A percentile compares a stretch with the other conserved stretches of the same genome.
These are phyloP conservation scores for Xylariaceae sp. DNA, from an alignment of 2,329 filamentous ascomycete genomes.

Conservation along the genomic window DNA sequence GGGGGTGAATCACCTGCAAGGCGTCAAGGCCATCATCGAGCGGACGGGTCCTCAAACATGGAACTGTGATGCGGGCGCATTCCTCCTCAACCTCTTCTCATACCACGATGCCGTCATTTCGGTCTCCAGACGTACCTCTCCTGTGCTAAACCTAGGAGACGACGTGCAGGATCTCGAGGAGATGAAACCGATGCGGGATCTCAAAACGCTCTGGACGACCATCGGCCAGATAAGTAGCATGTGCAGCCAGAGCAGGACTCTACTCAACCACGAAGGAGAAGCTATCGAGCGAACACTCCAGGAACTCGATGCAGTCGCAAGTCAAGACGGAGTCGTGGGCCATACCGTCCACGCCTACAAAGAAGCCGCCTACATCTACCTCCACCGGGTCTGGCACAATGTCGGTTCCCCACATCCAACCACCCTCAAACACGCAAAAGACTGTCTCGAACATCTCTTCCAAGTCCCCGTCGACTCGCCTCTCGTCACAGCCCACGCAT, in stretches of 20 bases:
- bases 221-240: constrained; percentile 17
- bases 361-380: constrained; percentile 32
- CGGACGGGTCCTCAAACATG: constrained; percentile 15
- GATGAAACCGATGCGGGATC: constrained; percentile 4
- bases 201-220: constrained; percentile 10
- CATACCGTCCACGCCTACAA: constrained; percentile 31
- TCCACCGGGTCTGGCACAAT: constrained; percentile 30
- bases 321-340: constrained; percentile 17
- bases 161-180: constrained; percentile 20
- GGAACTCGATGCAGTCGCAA: not conserved
- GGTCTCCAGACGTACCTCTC: constrained; percentile 26
- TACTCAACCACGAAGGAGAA: constrained; percentile 11
- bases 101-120: constrained; percentile 32
- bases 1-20: constrained; percentile 29
- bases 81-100: constrained; percentile 30
- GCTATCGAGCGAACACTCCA: constrained; percentile 5
- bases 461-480: constrained; percentile 27
- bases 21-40: constrained; percentile 31
- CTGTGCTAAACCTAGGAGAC: constrained; percentile 21
- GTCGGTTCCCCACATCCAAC: constrained; percentile 21
- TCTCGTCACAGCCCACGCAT: constrained; percentile 30
- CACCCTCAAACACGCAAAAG: constrained; percentile 22
- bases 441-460: constrained; percentile 27
- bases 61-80: constrained; percentile 24
- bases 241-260: not conserved